phyloP scores from a whole-genome alignment of 208 protist species.

The Leptomonas pyrrhocoris region DNA sequence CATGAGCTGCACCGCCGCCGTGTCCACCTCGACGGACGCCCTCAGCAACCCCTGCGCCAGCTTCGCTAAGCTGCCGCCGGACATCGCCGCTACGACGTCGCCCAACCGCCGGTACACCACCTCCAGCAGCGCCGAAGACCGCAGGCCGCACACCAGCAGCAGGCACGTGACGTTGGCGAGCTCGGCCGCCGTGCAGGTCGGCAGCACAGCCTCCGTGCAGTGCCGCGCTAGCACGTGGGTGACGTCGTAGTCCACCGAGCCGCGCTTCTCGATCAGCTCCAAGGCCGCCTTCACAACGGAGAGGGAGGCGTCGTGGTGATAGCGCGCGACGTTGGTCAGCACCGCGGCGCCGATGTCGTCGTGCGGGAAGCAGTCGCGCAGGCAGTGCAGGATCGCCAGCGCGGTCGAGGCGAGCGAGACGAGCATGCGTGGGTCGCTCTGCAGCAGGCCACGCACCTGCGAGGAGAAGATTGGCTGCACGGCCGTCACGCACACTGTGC shows the following conservation, averaged over 20 bases:
- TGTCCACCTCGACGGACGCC: conserved; percentile 64
- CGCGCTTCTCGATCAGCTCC: conserved; percentile 57
- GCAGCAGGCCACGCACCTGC: conserved; percentile 68
- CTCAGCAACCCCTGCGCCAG: conserved; percentile 51
- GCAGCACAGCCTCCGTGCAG: conserved; percentile 50
- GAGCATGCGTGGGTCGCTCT: conserved; percentile 68
- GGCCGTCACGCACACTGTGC: conserved; percentile 68
- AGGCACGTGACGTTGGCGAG: conserved; percentile 56
- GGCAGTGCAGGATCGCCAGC: conserved; percentile 58
- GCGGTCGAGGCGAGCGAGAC: conserved; percentile 55
- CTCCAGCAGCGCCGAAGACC: conserved; percentile 52
- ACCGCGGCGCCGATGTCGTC: conserved; percentile 62
- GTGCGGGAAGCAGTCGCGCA: conserved; percentile 75
- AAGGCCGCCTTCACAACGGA: conserved; percentile 61
- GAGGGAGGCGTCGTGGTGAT: conserved; percentile 45
- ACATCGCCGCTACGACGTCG: conserved; percentile 35
- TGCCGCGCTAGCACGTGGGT: conserved; percentile 63
- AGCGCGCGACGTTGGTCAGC: conserved; percentile 65
- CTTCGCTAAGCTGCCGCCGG: conserved; percentile 37
- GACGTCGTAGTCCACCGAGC: conserved; percentile 54
- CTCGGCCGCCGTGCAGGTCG: conserved; percentile 38
- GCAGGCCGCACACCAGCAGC: conserved; percentile 71
- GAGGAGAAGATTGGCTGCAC: conserved; percentile 70
- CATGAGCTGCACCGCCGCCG: conserved; percentile 35
- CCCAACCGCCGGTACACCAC: conserved; percentile 39